phyloP scores from a whole-genome alignment of 345 rosid genomes.

The Microcos paniculata region DNA sequence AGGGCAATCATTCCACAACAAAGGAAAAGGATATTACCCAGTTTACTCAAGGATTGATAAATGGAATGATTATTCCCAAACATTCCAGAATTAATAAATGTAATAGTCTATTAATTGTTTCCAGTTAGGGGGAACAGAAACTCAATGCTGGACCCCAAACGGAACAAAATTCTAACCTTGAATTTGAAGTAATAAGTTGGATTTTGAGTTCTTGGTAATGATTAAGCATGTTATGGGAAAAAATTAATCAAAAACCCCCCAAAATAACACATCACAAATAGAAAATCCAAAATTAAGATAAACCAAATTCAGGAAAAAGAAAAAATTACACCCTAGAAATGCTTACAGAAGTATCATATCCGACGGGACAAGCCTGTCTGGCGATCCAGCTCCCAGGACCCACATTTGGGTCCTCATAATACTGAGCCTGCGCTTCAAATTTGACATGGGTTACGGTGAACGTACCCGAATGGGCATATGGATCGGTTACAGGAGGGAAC shows the following conservation, averaged over 20 bases:
- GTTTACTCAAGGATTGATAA: too few species aligned
- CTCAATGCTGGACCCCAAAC: neutral
- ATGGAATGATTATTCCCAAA: neutral
- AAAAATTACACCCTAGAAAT: neutral
- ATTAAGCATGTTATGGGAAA: neutral
- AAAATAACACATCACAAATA: neutral
- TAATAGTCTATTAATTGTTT: neutral
- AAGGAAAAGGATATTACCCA: too few species aligned
- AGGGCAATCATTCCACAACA: too few species aligned
- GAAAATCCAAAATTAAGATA: neutral
- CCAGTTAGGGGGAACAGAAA: neutral
- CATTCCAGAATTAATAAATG: neutral
- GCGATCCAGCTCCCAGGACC: conserved; percentile 18
- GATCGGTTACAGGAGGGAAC: conserved; percentile 23
- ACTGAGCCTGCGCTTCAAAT: neutral
- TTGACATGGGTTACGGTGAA: conserved; percentile 5
- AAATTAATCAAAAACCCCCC: neutral
- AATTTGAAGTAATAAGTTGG: neutral
- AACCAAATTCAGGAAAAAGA: neutral
- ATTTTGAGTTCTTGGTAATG: neutral
- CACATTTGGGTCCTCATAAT: conserved; percentile 17
- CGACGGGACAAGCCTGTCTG: conserved; percentile 2
- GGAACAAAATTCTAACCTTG: neutral
- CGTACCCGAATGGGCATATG: conserved; percentile 1
- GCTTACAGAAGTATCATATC: conserved; percentile 25